Conservation (phyloP, 768 basidiomycete species). For the Cubamyces sp. region DNA sequence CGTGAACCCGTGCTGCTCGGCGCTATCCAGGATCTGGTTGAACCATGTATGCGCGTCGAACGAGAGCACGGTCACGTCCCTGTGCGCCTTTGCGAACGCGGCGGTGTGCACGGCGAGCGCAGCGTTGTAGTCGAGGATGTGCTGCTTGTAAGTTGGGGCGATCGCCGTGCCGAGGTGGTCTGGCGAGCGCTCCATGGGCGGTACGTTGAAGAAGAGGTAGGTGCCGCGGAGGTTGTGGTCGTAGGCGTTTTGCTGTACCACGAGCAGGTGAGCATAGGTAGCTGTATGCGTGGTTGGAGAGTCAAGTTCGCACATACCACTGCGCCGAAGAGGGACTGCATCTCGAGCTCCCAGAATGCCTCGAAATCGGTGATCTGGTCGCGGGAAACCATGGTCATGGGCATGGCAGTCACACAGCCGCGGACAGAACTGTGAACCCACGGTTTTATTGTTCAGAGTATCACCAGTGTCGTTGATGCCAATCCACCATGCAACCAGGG, state of each 20-base stretch:
- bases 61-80: conserved; percentile 44
- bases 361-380: conserved; percentile 50
- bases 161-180: conserved; percentile 40
- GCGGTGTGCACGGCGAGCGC: conserved; percentile 42
- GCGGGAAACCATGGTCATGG: too few species aligned
- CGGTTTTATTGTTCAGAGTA: conserved; percentile 42
- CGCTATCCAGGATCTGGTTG: conserved; percentile 47
- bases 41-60: conserved; percentile 59
- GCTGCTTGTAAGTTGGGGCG: conserved; percentile 41
- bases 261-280: neutral
- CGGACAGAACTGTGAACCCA: conserved; percentile 8
- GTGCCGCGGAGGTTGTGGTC: conserved; percentile 44
- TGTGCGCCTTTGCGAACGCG: conserved; percentile 43
- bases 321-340: conserved; percentile 52
- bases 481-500: conserved; percentile 60
- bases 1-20: conserved; percentile 47
- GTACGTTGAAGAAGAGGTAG: conserved; percentile 61
- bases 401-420: too few species aligned
- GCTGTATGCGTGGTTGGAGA: neutral
- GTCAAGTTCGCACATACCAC: conserved; percentile 42
- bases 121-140: conserved; percentile 47
- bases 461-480: conserved; percentile 64
- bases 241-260: conserved; percentile 43
- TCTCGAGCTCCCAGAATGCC: conserved; percentile 54
- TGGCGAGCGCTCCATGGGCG: conserved; percentile 56